Conservation (phyloP, 768 basidiomycete genomes). For the Gelatoporia subvermispora region DNA sequence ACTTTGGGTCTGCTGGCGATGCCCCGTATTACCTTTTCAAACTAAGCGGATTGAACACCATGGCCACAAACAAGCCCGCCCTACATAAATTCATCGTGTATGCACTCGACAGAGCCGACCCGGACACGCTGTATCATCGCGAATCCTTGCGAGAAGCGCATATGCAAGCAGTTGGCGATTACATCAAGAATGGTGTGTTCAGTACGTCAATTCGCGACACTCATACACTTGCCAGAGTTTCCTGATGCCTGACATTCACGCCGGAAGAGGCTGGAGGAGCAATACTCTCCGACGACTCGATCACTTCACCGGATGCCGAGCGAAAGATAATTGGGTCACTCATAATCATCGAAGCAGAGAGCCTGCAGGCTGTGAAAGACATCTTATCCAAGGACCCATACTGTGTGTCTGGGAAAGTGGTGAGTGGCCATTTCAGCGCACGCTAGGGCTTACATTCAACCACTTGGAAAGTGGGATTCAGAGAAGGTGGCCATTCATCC, state of each 20-base stretch:
- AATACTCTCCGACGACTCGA: conserved; percentile 53
- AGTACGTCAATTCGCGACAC: conserved; percentile 33
- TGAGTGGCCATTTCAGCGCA: no score
- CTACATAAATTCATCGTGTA: conserved; percentile 50
- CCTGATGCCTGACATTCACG: background rate
- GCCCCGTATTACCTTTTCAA: no score
- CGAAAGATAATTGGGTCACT: conserved; percentile 60
- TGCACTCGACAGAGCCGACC: conserved; percentile 61
- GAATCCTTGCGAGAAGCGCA: conserved; percentile 52
- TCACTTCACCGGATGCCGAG: conserved; percentile 34
- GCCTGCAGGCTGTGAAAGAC: conserved; percentile 40
- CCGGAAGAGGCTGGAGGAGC: conserved; percentile 52
- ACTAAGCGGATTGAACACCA: no score
- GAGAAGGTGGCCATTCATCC: no score
- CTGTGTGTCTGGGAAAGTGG: conserved; percentile 24
- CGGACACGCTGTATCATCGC: conserved; percentile 49
- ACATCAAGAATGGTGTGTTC: conserved; percentile 40
- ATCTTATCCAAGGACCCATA: conserved; percentile 40
- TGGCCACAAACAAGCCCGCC: background rate
- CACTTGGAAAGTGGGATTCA: no score
- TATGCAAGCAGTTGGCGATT: conserved; percentile 38
- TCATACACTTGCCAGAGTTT: background rate
- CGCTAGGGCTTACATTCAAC: no score
- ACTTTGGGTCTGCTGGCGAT: no score
- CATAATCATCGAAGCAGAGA: conserved; percentile 50